A percentile compares a stretch with the other conserved stretches of the same genome.
phyloP scores from a whole-genome alignment of 257 asterid species.

The Penstemon eatonii region DNA sequence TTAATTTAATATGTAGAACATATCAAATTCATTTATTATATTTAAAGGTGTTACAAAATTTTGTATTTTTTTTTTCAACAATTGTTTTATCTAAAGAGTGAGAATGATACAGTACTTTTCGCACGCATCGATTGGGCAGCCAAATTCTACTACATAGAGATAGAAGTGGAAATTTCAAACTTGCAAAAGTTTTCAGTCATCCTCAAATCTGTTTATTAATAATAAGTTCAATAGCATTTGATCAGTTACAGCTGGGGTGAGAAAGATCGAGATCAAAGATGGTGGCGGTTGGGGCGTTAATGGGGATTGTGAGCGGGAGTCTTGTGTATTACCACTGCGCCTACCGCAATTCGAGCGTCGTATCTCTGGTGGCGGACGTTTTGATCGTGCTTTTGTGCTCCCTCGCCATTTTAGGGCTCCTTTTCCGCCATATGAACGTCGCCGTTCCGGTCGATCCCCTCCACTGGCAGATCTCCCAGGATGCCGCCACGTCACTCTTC shows the following conservation, averaged over 20 bases:
- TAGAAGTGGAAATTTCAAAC: not conserved
- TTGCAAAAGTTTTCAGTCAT: not conserved
- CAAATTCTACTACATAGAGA: too few relatives aligned
- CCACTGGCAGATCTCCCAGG: conserved; percentile 97
- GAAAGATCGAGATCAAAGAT: not conserved
- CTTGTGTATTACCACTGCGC: conserved; percentile 95
- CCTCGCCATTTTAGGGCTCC: conserved; percentile 91
- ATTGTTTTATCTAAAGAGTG: too few relatives aligned
- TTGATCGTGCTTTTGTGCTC: conserved; percentile 89
- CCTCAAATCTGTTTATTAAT: not conserved
- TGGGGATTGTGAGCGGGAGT: conserved; percentile 66
- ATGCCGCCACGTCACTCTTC: conserved; percentile 70
- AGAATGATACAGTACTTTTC: too few relatives aligned
- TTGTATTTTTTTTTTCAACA: too few relatives aligned
- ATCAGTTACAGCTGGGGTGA: not conserved
- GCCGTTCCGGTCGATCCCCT: conserved; percentile 96
- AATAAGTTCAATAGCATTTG: too few relatives aligned
- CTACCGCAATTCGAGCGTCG: conserved; percentile 65
- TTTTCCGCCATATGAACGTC: conserved; percentile 91
- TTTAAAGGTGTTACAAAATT: too few relatives aligned
- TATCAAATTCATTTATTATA: too few relatives aligned
- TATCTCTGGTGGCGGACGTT: conserved; percentile 84
- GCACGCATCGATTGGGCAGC: too few relatives aligned
- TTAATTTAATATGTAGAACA: too few relatives aligned
- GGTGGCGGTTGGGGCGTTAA: conserved; percentile 51